Evolutionary conservation across 2,329 filamentous ascomycete species (phyloP).

Genomic region (Botrytis fabae): DNA sequence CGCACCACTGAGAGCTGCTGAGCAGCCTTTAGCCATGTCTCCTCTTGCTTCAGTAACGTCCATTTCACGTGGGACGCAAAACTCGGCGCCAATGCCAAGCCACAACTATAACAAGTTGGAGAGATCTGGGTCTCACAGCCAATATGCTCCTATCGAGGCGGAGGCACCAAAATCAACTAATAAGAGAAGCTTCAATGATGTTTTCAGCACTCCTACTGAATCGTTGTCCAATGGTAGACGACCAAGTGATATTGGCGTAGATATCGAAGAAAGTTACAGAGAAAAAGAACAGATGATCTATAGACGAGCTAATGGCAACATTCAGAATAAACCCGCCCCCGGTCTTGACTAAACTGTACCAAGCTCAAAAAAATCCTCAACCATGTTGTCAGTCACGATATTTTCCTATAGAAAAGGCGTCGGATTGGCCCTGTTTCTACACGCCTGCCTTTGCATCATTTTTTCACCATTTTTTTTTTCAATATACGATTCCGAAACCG

Average conservation of each 20-base stretch:
- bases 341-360: background rate
- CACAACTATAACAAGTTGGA: constrained; percentile 28
- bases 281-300: constrained; percentile 32
- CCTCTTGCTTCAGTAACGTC: constrained; percentile 33
- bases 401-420: constrained; percentile 15
- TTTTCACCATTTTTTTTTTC: background rate
- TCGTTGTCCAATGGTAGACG: constrained; percentile 48
- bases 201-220: constrained; percentile 37
- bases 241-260: constrained; percentile 39
- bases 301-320: constrained; percentile 38
- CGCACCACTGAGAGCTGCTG: constrained; percentile 28
- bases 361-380: background rate
- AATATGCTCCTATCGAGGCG: constrained; percentile 26
- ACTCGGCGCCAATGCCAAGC: constrained; percentile 23
- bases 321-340: constrained; percentile 2
- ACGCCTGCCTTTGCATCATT: constrained; percentile 3
- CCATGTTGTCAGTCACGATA: background rate
- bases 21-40: constrained; percentile 27
- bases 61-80: constrained; percentile 26
- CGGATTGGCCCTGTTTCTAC: background rate
- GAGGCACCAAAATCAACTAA: constrained; percentile 29
- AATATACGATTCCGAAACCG: constrained; percentile 12
- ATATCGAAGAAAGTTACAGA: constrained; percentile 33
- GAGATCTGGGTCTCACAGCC: constrained; percentile 28
- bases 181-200: constrained; percentile 36